Evolutionary conservation across 768 basidiomycete species (phyloP).

Genomic region (Hericium rajendrae): DNA sequence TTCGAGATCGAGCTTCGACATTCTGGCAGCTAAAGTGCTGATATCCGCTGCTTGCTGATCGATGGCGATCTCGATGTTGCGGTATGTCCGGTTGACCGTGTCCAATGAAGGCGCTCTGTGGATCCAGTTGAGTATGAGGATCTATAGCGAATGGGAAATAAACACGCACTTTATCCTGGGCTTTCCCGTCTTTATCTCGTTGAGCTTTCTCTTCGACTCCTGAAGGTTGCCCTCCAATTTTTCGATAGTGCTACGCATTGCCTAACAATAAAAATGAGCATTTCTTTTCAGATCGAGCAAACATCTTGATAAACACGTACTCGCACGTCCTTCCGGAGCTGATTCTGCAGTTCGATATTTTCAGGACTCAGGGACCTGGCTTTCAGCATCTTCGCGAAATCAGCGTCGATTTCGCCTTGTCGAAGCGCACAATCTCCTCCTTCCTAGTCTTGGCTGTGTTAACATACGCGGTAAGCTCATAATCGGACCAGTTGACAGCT

Average conservation of each 20-base stretch:
- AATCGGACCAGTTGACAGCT: neutral
- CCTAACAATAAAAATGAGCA: neutral
- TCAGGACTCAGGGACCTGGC: slow-evolving; percentile 55
- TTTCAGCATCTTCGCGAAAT: slow-evolving; percentile 47
- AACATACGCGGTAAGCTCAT: no score
- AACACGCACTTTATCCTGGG: slow-evolving; percentile 2
- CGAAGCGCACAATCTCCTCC: slow-evolving; percentile 77
- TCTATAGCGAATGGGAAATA: neutral
- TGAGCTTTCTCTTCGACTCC: slow-evolving; percentile 9
- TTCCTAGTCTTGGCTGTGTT: slow-evolving; percentile 62
- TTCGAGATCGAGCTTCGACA: slow-evolving; percentile 40
- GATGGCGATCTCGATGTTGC: slow-evolving; percentile 73
- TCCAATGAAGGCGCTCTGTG: slow-evolving; percentile 71
- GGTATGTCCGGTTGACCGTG: slow-evolving; percentile 73
- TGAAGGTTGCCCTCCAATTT: slow-evolving; percentile 11
- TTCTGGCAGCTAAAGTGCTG: slow-evolving; percentile 38
- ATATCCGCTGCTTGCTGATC: slow-evolving; percentile 51
- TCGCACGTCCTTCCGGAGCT: slow-evolving; percentile 61
- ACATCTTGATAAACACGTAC: slow-evolving; percentile 30
- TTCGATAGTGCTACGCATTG: slow-evolving; percentile 7
- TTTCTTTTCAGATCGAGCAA: neutral
- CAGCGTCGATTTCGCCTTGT: slow-evolving; percentile 65
- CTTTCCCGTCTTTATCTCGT: slow-evolving; percentile 11
- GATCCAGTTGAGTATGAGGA: neutral
- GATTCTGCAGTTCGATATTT: slow-evolving; percentile 72